These are phyloP conservation scores for Termitomyces sp. DNA, from an alignment of 768 basidiomycete species.

Conservation along the genomic window DNA sequence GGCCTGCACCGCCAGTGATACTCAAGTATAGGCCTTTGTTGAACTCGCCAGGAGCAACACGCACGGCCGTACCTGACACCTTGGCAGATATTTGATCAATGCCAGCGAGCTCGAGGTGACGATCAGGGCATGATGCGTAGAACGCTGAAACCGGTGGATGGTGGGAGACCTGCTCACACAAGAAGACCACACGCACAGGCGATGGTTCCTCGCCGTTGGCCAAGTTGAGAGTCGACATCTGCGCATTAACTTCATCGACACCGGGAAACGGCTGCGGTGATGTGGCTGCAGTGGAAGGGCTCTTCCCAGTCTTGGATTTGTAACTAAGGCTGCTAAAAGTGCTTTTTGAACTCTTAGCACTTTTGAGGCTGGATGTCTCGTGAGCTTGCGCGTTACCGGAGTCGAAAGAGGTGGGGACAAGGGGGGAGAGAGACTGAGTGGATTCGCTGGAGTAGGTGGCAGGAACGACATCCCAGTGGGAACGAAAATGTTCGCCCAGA, in stretches of 20 bases:
- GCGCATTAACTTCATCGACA: conserved; percentile 46
- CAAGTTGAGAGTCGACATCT: conserved; percentile 62
- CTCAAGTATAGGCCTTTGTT: conserved; percentile 90
- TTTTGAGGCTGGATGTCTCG: conserved; percentile 59
- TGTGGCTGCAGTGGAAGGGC: conserved; percentile 54
- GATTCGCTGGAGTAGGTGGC: conserved; percentile 48
- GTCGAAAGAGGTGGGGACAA: conserved; percentile 33
- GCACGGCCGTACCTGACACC: conserved; percentile 83
- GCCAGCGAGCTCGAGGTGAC: conserved; percentile 68
- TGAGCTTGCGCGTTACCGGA: conserved; percentile 24
- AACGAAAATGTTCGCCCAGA: conserved; percentile 84
- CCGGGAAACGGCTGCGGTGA: conserved; percentile 41
- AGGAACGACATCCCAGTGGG: conserved; percentile 82
- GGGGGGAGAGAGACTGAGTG: conserved; percentile 42
- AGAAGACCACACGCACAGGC: conserved; percentile 60
- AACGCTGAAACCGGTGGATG: conserved; percentile 94
- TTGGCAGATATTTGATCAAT: conserved; percentile 94
- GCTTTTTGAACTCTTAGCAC: conserved; percentile 60
- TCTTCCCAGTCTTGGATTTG: conserved; percentile 48
- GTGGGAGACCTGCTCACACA: conserved; percentile 95
- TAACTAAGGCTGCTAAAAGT: conserved; percentile 54
- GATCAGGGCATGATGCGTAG: conserved; percentile 72
- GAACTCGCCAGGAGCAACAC: conserved; percentile 75
- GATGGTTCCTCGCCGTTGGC: conserved; percentile 14
- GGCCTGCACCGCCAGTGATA: conserved; percentile 69